A percentile compares a stretch with the other conserved stretches of the same genome.
Evolutionary conservation across 768 basidiomycete species (phyloP).

Genomic region (Mycena metata): DNA sequence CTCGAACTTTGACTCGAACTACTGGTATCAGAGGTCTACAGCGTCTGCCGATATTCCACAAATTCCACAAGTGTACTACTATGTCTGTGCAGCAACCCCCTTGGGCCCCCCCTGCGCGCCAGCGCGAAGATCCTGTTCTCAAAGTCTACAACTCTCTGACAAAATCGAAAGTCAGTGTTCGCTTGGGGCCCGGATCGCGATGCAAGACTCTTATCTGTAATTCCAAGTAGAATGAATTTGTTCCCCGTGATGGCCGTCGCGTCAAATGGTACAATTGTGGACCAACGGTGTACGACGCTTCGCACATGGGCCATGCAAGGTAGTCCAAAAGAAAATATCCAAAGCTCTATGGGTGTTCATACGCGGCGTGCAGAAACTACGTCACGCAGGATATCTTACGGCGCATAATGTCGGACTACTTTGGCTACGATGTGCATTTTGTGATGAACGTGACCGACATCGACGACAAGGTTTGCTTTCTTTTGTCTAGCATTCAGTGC

Average conservation of each 20-base stretch:
- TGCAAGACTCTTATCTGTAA: slow-evolving; percentile 35
- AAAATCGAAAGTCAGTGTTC: slow-evolving; percentile 80
- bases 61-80: slow-evolving; percentile 19
- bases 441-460: slow-evolving; percentile 99
- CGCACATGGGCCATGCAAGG: slow-evolving; percentile 99
- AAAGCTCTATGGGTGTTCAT: slow-evolving; percentile 11
- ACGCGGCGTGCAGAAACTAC: slow-evolving; percentile 79
- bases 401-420: slow-evolving; percentile 94
- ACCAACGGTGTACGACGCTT: slow-evolving; percentile 97
- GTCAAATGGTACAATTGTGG: slow-evolving; percentile 99
- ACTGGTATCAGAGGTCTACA: slow-evolving; percentile 21
- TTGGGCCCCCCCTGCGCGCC: slow-evolving; percentile 65
- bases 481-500: neutral
- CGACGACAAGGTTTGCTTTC: slow-evolving; percentile 88
- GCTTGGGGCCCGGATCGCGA: slow-evolving; percentile 31
- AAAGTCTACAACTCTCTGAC: slow-evolving; percentile 96
- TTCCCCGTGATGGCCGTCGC: slow-evolving; percentile 74
- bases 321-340: slow-evolving; percentile 49
- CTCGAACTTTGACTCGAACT: slow-evolving; percentile 35
- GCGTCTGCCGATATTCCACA: slow-evolving; percentile 8
- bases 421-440: slow-evolving; percentile 97
- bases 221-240: slow-evolving; percentile 75
- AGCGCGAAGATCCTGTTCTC: slow-evolving; percentile 71
- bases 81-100: slow-evolving; percentile 75
- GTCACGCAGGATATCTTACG: slow-evolving; percentile 94